A percentile compares a stretch with the other conserved stretches of the same genome.
Conservation (phyloP, 2,329 filamentous ascomycete genomes). For the Truncatella angustata region DNA sequence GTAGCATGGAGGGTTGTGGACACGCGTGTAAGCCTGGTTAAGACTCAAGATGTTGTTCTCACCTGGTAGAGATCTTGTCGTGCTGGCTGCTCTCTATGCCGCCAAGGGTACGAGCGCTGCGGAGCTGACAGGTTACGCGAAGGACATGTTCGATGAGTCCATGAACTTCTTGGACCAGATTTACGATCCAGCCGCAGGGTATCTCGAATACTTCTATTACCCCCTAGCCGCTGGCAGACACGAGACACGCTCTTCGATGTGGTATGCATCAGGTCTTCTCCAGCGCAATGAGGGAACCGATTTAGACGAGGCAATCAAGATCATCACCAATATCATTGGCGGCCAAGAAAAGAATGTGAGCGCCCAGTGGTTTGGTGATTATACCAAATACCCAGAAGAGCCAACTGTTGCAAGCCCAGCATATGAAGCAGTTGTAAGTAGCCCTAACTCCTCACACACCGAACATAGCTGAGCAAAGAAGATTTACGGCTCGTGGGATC, state of each 20-base stretch:
- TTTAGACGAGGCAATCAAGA: constrained; percentile 39
- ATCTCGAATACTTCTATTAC: constrained; percentile 37
- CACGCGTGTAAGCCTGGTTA: background rate
- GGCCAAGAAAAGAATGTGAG: constrained; percentile 42
- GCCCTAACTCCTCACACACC: background rate
- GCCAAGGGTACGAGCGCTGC: background rate
- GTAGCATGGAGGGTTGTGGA: background rate
- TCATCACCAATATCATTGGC: constrained; percentile 43
- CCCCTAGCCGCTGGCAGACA: constrained; percentile 28
- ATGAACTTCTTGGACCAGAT: constrained; percentile 44
- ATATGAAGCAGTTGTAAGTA: constrained; percentile 35
- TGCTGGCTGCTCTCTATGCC: background rate
- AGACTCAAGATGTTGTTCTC: constrained; percentile 3
- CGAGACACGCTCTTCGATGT: constrained; percentile 45
- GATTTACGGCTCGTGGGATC: constrained; percentile 49
- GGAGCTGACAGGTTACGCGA: constrained; percentile 20
- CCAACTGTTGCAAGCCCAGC: constrained; percentile 43
- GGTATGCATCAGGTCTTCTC: constrained; percentile 48
- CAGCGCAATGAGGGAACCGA: constrained; percentile 43
- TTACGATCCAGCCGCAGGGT: constrained; percentile 41
- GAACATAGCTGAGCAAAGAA: background rate
- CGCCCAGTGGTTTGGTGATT: constrained; percentile 46
- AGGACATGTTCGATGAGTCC: constrained; percentile 38
- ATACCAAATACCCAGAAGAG: constrained; percentile 45
- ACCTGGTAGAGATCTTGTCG: background rate